Conservation (phyloP, 2,329 filamentous ascomycete species). For the Apiospora koreana region DNA sequence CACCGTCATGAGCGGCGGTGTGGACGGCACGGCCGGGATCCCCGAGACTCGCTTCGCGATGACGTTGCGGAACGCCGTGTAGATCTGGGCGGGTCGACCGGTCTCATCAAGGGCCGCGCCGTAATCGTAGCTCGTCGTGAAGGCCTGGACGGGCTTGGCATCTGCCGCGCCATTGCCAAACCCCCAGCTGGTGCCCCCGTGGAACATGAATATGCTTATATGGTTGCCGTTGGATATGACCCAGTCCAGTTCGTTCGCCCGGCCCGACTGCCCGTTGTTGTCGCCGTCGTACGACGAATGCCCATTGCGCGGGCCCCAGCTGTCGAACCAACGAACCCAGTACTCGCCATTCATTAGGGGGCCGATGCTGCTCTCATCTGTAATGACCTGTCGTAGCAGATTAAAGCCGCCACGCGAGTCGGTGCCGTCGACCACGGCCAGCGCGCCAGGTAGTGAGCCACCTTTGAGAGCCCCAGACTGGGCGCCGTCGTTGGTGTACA, state of each 20-base stretch:
- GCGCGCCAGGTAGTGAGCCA: slow-evolving; percentile 43
- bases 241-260: slow-evolving; percentile 37
- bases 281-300: slow-evolving; percentile 36
- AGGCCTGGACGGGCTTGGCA: slow-evolving; percentile 38
- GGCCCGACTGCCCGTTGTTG: slow-evolving; percentile 24
- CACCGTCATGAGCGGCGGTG: slow-evolving; percentile 34
- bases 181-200: slow-evolving; percentile 53
- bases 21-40: slow-evolving; percentile 38
- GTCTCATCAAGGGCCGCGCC: slow-evolving; percentile 51
- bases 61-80: slow-evolving; percentile 39
- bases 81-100: slow-evolving; percentile 46
- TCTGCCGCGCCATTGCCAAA: slow-evolving; percentile 48
- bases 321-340: slow-evolving; percentile 45
- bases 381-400: slow-evolving; percentile 44
- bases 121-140: slow-evolving; percentile 52
- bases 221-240: slow-evolving; percentile 34
- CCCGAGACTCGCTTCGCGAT: slow-evolving; percentile 40
- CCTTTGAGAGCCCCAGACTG: slow-evolving; percentile 43
- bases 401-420: slow-evolving; percentile 41
- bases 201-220: slow-evolving; percentile 54
- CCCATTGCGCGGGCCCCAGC: slow-evolving; percentile 41
- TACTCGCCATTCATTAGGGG: slow-evolving; percentile 52
- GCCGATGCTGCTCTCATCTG: slow-evolving; percentile 41
- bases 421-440: slow-evolving; percentile 47
- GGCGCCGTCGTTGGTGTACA: slow-evolving; percentile 53